A percentile compares a stretch with the other conserved stretches of the same genome.
Evolutionary conservation across 2,329 filamentous ascomycete species (phyloP).

Genomic region (Cercospora sesami): DNA sequence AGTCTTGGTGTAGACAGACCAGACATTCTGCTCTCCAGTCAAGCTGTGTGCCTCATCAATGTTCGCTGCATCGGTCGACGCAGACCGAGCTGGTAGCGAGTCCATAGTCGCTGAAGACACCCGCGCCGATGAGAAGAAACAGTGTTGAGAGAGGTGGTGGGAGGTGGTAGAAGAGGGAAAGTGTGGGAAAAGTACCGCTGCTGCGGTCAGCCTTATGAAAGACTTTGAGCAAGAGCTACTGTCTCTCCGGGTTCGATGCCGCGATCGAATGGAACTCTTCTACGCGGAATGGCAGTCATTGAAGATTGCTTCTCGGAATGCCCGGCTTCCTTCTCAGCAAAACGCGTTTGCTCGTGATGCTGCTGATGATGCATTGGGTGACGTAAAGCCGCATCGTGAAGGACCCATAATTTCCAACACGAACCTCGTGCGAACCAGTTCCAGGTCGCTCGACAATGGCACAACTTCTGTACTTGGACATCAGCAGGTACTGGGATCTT

Average conservation of each 20-base stretch:
- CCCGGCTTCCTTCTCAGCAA: not conserved
- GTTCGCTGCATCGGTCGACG: not conserved
- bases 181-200: not conserved
- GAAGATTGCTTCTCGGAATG: not conserved
- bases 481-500: not conserved
- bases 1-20: conserved; percentile 36
- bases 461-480: not conserved
- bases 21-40: conserved; percentile 33
- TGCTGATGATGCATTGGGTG: conserved; percentile 8
- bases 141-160: not conserved
- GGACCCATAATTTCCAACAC: conserved; percentile 4
- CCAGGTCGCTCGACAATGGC: not conserved
- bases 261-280: not conserved
- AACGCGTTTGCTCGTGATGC: not conserved
- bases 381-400: conserved; percentile 3
- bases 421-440: not conserved
- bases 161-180: not conserved
- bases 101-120: not conserved
- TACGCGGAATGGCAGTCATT: not conserved
- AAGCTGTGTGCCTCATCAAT: conserved; percentile 3
- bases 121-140: not conserved
- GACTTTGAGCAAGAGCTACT: not conserved
- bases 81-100: conserved; percentile 4
- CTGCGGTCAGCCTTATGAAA: not conserved
- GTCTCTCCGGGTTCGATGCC: not conserved